A percentile compares a stretch with the other conserved stretches of the same genome.
These are phyloP conservation scores for Mucor sp. DNA, from an alignment of 371 early-diverging fungal species.

Conservation along the genomic window DNA sequence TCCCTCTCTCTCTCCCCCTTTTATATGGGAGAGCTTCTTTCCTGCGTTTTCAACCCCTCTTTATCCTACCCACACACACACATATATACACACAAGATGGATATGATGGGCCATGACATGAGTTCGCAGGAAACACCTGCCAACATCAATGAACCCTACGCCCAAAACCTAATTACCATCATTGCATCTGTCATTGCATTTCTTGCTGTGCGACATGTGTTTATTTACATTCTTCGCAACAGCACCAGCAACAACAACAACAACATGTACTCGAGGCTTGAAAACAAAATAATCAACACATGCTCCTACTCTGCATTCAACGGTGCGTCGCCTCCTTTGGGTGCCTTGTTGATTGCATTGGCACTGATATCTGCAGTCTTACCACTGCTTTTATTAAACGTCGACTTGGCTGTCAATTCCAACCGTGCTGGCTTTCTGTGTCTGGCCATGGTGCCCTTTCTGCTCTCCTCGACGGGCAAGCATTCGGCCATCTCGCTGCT, in stretches of 20 bases:
- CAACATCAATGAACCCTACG: slow-evolving; percentile 30
- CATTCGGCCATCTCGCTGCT: slow-evolving; percentile 52
- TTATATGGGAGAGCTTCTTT: too few species aligned
- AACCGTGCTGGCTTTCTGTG: slow-evolving; percentile 63
- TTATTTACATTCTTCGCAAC: neutral
- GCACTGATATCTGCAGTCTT: slow-evolving; percentile 40
- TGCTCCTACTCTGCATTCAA: slow-evolving; percentile 43
- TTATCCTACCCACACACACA: neutral
- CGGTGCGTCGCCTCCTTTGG: slow-evolving; percentile 44
- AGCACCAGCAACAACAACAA: neutral
- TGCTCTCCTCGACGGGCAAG: slow-evolving; percentile 61
- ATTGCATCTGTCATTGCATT: slow-evolving; percentile 21
- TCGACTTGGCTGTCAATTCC: slow-evolving; percentile 52
- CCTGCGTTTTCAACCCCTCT: neutral
- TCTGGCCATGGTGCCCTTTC: slow-evolving; percentile 56
- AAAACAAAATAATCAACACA: slow-evolving; percentile 49
- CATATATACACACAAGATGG: slow-evolving; percentile 4
- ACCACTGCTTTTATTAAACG: slow-evolving; percentile 44
- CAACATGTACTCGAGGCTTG: slow-evolving; percentile 10
- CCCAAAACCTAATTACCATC: slow-evolving; percentile 19
- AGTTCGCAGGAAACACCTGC: slow-evolving; percentile 23
- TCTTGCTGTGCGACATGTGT: slow-evolving; percentile 20
- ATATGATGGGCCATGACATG: slow-evolving; percentile 24
- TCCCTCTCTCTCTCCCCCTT: neutral
- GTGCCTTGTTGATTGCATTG: slow-evolving; percentile 45